Percentiles rank a stretch among this genome's conserved stretches.
Evolutionary conservation across 2,329 filamentous ascomycete species (phyloP).

Genomic region (Endoconidiophora polonica): DNA sequence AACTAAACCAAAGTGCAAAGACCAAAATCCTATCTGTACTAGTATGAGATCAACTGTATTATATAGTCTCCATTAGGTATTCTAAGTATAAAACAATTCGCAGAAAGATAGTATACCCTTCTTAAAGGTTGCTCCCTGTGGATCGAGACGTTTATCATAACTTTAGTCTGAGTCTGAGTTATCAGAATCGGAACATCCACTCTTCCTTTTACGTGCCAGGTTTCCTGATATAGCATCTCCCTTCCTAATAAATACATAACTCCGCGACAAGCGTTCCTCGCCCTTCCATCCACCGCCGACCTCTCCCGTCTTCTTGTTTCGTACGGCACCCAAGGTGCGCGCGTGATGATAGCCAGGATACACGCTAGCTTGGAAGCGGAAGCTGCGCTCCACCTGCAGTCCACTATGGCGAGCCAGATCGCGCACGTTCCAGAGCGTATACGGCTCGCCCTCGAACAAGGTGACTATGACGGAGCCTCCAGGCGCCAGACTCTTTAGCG

Average conservation of each 20-base stretch:
- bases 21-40: too few relatives aligned
- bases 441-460: conserved; percentile 84
- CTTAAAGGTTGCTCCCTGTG: too few relatives aligned
- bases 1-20: too few relatives aligned
- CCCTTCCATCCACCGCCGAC: conserved; percentile 28
- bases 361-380: conserved; percentile 45
- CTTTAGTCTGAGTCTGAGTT: conserved; percentile 9
- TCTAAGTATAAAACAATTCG: too few relatives aligned
- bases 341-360: conserved; percentile 65
- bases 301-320: conserved; percentile 26
- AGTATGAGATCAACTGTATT: too few relatives aligned
- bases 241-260: conserved; percentile 45
- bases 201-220: conserved; percentile 20
- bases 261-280: conserved; percentile 32
- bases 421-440: conserved; percentile 86
- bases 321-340: conserved; percentile 51
- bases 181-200: conserved; percentile 20
- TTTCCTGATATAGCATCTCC: conserved; percentile 26
- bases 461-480: conserved; percentile 59
- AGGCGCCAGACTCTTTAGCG: conserved; percentile 27
- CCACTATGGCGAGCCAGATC: conserved; percentile 70
- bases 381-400: conserved; percentile 52
- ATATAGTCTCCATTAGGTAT: too few relatives aligned
- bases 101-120: too few relatives aligned
- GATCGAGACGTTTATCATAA: too few relatives aligned